A percentile compares a stretch with the other conserved stretches of the same genome.
Conservation (phyloP, 164 flowering plant genomes). For the Chimonanthus praecox region DNA sequence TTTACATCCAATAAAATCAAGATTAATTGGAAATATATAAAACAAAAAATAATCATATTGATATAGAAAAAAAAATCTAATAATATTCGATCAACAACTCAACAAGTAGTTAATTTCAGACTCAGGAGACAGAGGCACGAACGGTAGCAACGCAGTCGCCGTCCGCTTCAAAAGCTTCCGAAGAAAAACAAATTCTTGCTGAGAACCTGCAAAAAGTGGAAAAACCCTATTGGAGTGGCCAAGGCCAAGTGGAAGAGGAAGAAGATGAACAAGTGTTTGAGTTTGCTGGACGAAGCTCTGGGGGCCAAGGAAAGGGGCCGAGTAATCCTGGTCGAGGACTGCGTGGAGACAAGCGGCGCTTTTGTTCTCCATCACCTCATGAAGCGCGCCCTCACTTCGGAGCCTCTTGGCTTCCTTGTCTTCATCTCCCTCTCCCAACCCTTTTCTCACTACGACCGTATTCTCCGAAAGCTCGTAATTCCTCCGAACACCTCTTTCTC, state of each 20-base stretch:
- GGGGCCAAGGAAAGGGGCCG: slow-evolving; percentile 21
- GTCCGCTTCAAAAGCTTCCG: too few relatives aligned
- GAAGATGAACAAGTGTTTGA: slow-evolving; percentile 3
- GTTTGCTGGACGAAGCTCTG: slow-evolving; percentile 58
- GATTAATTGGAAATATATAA: too few relatives aligned
- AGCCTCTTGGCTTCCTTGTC: slow-evolving; percentile 23
- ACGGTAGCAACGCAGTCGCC: too few relatives aligned
- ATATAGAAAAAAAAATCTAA: too few relatives aligned
- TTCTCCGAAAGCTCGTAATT: slow-evolving; percentile 70
- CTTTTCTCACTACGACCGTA: slow-evolving; percentile 87
- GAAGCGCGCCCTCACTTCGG: slow-evolving; percentile 48
- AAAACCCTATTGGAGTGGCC: too few relatives aligned
- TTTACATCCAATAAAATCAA: too few relatives aligned
- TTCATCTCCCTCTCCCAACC: slow-evolving; percentile 76
- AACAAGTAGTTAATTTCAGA: too few relatives aligned
- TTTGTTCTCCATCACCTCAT: slow-evolving; percentile 80
- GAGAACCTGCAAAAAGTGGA: too few relatives aligned
- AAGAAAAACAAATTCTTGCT: too few relatives aligned
- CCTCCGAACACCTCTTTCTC: slow-evolving; percentile 2
- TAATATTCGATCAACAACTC: too few relatives aligned
- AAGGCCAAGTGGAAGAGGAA: neutral
- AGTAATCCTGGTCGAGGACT: slow-evolving; percentile 59
- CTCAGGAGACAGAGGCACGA: too few relatives aligned
- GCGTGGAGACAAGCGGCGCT: slow-evolving; percentile 78
- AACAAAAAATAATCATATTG: too few relatives aligned